Conservation (phyloP, 2,329 filamentous ascomycete species). For the Ampelomyces quisqualis region DNA sequence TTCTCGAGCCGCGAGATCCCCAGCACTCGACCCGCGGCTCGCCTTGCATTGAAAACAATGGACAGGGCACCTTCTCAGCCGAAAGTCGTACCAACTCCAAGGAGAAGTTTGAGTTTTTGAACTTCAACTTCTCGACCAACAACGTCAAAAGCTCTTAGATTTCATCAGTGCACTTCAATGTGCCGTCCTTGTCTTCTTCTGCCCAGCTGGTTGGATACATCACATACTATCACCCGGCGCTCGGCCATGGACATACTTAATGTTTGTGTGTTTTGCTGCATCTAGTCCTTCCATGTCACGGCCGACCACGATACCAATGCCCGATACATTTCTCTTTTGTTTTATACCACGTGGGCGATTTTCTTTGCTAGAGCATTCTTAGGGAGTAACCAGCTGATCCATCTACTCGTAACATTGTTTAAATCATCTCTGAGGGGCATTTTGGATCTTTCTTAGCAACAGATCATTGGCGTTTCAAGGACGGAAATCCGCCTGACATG, state of each 20-base stretch:
- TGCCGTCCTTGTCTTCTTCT: conserved; percentile 11
- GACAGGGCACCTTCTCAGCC: conserved; percentile 26
- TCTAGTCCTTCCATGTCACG: conserved; percentile 26
- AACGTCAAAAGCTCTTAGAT: conserved; percentile 38
- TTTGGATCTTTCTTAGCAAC: conserved; percentile 3
- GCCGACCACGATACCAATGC: conserved; percentile 38
- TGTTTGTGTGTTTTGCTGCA: conserved; percentile 24
- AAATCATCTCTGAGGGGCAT: conserved; percentile 7
- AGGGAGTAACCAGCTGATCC: conserved; percentile 48
- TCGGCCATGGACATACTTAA: conserved; percentile 24
- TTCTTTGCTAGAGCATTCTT: conserved; percentile 61
- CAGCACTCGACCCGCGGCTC: conserved; percentile 30
- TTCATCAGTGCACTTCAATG: conserved; percentile 21
- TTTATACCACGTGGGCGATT: conserved; percentile 48
- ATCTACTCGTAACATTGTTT: conserved; percentile 6
- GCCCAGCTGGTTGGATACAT: conserved; percentile 13
- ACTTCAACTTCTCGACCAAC: conserved; percentile 38
- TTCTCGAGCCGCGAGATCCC: conserved; percentile 73
- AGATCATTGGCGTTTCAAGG: conserved; percentile 10
- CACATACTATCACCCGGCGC: conserved; percentile 13
- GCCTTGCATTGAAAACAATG: conserved; percentile 29
- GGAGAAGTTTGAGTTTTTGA: conserved; percentile 44
- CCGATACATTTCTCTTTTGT: conserved; percentile 27
- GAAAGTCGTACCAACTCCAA: conserved; percentile 36
- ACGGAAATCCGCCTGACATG: conserved; percentile 7